These are phyloP conservation scores for Boletus subcaerulescens DNA, from an alignment of 768 basidiomycete genomes.

Conservation along the genomic window DNA sequence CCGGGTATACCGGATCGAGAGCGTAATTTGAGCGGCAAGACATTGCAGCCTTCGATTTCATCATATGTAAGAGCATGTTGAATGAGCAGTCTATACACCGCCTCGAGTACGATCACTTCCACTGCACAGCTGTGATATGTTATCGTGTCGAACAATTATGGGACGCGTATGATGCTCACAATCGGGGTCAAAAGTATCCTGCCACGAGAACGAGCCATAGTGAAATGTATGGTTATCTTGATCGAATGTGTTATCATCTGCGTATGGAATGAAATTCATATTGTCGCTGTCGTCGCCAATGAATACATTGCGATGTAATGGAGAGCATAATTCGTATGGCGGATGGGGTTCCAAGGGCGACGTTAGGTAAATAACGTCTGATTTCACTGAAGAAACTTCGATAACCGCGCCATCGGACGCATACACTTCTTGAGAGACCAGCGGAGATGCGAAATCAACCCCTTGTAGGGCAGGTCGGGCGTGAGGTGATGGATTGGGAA, in stretches of 20 bases:
- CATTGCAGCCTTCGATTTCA: constrained; percentile 46
- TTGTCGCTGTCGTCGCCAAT: constrained; percentile 56
- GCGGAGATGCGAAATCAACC: not conserved
- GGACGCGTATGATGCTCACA: constrained; percentile 29
- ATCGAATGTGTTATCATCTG: constrained; percentile 58
- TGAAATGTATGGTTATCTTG: constrained; percentile 36
- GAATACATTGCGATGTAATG: constrained; percentile 44
- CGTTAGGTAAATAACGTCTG: constrained; percentile 14
- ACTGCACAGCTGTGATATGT: constrained; percentile 31
- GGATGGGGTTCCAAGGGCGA: constrained; percentile 31
- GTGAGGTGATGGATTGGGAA: not conserved
- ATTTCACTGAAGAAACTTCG: constrained; percentile 6
- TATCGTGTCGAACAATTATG: constrained; percentile 15
- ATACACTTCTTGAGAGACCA: constrained; percentile 14
- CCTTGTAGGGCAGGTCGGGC: not conserved
- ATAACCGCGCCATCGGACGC: constrained; percentile 11
- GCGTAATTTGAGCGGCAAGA: constrained; percentile 43
- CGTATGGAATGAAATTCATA: constrained; percentile 60
- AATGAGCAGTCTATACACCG: constrained; percentile 41
- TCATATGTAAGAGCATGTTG: constrained; percentile 37
- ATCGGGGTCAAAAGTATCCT: constrained; percentile 39
- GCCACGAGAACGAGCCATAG: constrained; percentile 53
- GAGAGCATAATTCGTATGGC: constrained; percentile 57
- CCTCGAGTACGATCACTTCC: constrained; percentile 51
- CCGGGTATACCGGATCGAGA: constrained; percentile 26